Conservation (phyloP, 2,329 filamentous ascomycete genomes). For the Dichotomopilus funicola region DNA sequence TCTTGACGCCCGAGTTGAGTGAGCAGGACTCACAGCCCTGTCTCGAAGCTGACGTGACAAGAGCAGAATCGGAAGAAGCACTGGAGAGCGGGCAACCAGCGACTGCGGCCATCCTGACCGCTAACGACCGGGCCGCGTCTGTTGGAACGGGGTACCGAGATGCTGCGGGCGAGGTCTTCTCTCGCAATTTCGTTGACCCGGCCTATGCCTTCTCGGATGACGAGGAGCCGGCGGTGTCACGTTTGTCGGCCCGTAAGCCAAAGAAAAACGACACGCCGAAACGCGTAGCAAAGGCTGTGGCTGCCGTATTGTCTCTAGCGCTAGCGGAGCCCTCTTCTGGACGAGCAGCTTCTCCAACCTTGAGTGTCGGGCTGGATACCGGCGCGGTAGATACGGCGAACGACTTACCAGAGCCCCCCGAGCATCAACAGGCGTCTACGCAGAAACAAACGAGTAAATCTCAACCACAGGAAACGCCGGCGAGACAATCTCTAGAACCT, state of each 20-base stretch:
- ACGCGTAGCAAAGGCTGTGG: no score
- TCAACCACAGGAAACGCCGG: neutral
- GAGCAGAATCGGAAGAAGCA: neutral
- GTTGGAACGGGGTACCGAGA: neutral
- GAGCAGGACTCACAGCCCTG: neutral
- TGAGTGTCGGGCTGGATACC: no score
- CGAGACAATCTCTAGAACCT: neutral
- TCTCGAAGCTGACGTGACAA: neutral
- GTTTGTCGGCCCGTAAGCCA: neutral
- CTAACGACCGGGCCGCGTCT: neutral
- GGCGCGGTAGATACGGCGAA: no score
- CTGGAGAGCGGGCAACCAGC: no score
- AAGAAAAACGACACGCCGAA: neutral
- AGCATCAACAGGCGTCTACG: neutral
- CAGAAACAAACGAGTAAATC: neutral
- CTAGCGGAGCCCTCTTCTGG: no score
- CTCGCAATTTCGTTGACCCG: constrained; percentile 23
- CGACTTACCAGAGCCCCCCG: no score
- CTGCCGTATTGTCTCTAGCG: no score
- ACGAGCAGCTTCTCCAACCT: no score
- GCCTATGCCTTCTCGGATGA: constrained; percentile 33
- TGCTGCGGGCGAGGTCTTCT: constrained; percentile 15
- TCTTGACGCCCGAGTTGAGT: constrained; percentile 13
- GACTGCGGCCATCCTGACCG: no score
- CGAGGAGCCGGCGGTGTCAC: constrained; percentile 25